phyloP scores from a whole-genome alignment of 2,329 filamentous ascomycete species.

The Talaromyces sp. region DNA sequence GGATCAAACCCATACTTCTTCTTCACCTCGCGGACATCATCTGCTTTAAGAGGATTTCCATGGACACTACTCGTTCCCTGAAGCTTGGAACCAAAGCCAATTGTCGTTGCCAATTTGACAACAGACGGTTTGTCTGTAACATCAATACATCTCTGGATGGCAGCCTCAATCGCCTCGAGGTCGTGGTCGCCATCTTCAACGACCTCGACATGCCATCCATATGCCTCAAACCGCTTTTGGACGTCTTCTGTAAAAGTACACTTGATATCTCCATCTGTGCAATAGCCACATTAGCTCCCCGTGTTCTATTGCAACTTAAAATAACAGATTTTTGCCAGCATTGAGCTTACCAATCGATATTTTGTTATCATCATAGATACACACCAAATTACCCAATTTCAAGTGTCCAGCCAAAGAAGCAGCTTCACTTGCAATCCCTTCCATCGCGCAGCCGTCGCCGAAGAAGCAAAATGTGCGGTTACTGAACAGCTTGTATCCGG shows the following conservation, averaged over 20 bases:
- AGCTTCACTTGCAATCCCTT: constrained; percentile 59
- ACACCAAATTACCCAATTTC: constrained; percentile 95
- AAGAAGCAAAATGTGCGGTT: constrained; percentile 98
- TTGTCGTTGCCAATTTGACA: constrained; percentile 95
- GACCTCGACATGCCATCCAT: constrained; percentile 86
- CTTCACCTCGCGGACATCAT: too few species aligned
- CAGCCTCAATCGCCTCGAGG: constrained; percentile 79
- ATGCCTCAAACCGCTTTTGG: constrained; percentile 86
- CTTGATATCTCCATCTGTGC: constrained; percentile 96
- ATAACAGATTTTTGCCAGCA: too few species aligned
- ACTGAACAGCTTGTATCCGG: constrained; percentile 81
- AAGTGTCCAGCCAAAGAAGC: constrained; percentile 75
- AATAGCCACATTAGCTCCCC: too few species aligned
- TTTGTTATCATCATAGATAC: constrained; percentile 97
- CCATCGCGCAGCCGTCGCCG: constrained; percentile 97
- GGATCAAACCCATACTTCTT: too few species aligned
- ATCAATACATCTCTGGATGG: constrained; percentile 53
- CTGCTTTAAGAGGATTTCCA: too few species aligned
- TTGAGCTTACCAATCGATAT: constrained; percentile 64
- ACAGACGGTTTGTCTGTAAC: constrained; percentile 95
- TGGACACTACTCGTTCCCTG: too few species aligned
- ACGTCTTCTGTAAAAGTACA: constrained; percentile 97
- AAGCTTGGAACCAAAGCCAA: constrained; percentile 55
- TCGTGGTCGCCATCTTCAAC: constrained; percentile 87
- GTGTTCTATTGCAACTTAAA: too few species aligned